Conservation (phyloP, 805 yeast species). For the Lipomyces japonicus region DNA sequence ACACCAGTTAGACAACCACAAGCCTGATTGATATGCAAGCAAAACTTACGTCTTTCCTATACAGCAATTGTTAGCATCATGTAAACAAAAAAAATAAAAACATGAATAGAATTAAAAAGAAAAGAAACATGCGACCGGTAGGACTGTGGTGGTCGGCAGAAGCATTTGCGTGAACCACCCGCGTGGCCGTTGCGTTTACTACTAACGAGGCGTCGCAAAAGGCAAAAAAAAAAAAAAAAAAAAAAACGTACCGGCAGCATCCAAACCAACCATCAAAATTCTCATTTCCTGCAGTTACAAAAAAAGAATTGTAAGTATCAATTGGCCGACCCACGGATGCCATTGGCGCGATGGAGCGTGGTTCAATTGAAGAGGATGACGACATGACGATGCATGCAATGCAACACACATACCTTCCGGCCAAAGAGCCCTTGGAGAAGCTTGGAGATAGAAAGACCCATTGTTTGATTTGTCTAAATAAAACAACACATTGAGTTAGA, state of each 20-base stretch:
- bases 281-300: constrained; percentile 37
- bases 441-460: constrained; percentile 96
- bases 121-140: not conserved
- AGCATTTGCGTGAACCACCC: not conserved
- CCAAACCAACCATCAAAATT: constrained; percentile 86
- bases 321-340: not conserved
- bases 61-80: not conserved
- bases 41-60: constrained; percentile 26
- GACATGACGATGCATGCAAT: too few species aligned
- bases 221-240: not conserved
- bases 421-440: constrained; percentile 93
- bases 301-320: not conserved
- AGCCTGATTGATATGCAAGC: not conserved
- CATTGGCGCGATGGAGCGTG: not conserved
- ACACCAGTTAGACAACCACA: not conserved
- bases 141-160: not conserved
- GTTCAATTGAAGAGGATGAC: not conserved
- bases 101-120: not conserved
- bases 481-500: too few species aligned
- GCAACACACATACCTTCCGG: constrained; percentile 57
- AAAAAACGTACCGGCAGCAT: constrained; percentile 71
- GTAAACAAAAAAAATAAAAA: constrained; percentile 1
- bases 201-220: not conserved
- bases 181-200: not conserved
- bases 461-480: too few species aligned